Evolutionary conservation across 129 eudicot genomes (phyloP), one percentile per base, ranked within the genome.

Genomic region (Deinandra increscens): DNA sequence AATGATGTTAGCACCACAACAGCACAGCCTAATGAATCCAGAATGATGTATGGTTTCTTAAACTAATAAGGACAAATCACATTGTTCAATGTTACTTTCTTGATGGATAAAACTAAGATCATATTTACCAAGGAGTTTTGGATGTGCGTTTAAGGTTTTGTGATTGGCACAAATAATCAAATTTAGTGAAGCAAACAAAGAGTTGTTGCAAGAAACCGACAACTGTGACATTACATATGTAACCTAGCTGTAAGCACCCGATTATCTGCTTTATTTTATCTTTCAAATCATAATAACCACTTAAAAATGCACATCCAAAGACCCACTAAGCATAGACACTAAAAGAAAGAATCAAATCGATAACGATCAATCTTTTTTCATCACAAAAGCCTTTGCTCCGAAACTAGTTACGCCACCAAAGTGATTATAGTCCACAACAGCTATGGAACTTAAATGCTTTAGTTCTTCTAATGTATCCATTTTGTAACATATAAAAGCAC

Each of bases 81-180:
- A 12, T 69, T 37, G 12, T 53, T 39, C 65, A 46, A 69, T 69
- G 19, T 51, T 54, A 69, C 51, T 69, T 22, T 69, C 64, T 54
- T 53, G 49, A 44, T 44, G 49, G 49, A 44, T 11, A 5, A 44
- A 11, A 44, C 4, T 12, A 44, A 44, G 45, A 10, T 44, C 49
- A 44, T 44, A 1, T 44, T 10, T 41, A 6, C 7, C 45, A n/a
- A n/a, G n/a, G n/a, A n/a, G n/a, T n/a, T n/a, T n/a, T n/a, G n/a
- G n/a, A 33, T 33, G 37, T 33, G 37, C 5, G 37, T 33, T 33
- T 8, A 43, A 43, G 48, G 48, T 11, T 43, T 43, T 9, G 10
- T 9, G 48, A 43, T 43, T 43, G n/a, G 31, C 14, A 10, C 49
- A 44, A 44, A 26, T 26, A 26, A 26, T 26, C 31, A 26, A 26